Evolutionary conservation across 1,284 basidiomycete species (phyloP).

Genomic region (Gastroboletus turbinatus): DNA sequence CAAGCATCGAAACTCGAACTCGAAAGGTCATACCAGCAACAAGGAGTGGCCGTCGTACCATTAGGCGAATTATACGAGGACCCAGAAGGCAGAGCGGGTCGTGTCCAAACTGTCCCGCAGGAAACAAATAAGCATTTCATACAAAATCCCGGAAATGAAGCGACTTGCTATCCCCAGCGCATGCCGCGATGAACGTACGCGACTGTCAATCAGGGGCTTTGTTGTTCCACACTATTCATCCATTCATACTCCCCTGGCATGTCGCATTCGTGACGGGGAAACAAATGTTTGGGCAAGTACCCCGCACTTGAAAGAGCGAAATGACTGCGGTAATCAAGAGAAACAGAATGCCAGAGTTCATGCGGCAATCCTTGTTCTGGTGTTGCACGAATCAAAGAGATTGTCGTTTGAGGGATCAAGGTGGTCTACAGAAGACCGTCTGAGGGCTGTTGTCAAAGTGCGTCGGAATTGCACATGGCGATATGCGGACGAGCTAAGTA

Average conservation of each 20-base stretch:
- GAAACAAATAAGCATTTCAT: not conserved
- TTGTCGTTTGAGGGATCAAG: not conserved
- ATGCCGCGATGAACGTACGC: conserved; percentile 31
- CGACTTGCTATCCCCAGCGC: conserved; percentile 24
- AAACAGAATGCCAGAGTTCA: conserved; percentile 1
- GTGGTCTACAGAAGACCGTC: not conserved
- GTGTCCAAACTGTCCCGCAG: conserved; percentile 19
- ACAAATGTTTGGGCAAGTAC: conserved; percentile 5
- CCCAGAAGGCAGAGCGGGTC: conserved; percentile 19
- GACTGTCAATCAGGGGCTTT: conserved; percentile 22
- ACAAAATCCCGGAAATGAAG: not conserved
- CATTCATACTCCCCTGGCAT: conserved; percentile 21
- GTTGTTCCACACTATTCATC: conserved; percentile 23
- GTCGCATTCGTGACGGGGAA: conserved; percentile 10
- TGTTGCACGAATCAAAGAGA: not conserved
- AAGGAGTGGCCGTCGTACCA: conserved; percentile 21
- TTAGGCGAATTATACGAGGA: conserved; percentile 20
- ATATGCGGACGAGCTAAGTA: too few species aligned
- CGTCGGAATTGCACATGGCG: too few species aligned
- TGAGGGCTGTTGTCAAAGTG: not conserved
- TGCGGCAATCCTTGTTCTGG: too few species aligned
- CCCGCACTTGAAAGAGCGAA: conserved; percentile 4
- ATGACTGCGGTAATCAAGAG: not conserved
- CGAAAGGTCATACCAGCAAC: conserved; percentile 23
- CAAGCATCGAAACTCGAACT: not conserved